These are phyloP conservation scores for Pisolithus tinctorius DNA, from an alignment of 768 basidiomycete species.

Conservation along the genomic window DNA sequence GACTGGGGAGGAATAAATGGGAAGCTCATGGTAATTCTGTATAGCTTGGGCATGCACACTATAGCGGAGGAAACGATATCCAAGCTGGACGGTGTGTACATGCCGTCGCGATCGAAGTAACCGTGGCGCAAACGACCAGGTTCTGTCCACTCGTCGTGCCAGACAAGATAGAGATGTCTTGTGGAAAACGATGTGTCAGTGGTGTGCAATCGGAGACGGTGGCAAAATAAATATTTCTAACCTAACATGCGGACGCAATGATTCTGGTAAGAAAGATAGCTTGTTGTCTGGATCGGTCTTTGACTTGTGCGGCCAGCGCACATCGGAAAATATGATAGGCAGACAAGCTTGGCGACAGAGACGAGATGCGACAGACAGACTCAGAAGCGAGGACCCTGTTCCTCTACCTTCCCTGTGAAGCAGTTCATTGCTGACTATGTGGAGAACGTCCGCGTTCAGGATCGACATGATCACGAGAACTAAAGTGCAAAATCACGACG, in stretches of 20 bases:
- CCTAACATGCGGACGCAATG: conserved; percentile 27
- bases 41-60: conserved; percentile 25
- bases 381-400: conserved; percentile 14
- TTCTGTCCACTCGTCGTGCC: conserved; percentile 33
- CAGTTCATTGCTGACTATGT: conserved; percentile 27
- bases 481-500: not conserved
- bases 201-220: not conserved
- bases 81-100: conserved; percentile 25
- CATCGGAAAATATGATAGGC: conserved; percentile 26
- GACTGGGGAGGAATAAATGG: conserved; percentile 27
- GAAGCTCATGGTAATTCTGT: conserved; percentile 20
- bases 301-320: conserved; percentile 26
- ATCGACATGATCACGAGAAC: conserved; percentile 17
- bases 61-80: conserved; percentile 20
- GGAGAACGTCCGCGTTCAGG: conserved; percentile 29
- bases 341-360: conserved; percentile 24
- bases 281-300: conserved; percentile 17
- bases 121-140: conserved; percentile 29
- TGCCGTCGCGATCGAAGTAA: conserved; percentile 25
- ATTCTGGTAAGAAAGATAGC: conserved; percentile 25
- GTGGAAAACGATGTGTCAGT: not conserved
- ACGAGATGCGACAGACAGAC: conserved; percentile 18
- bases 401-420: conserved; percentile 1
- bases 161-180: conserved; percentile 27
- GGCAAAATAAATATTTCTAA: not conserved